Evolutionary conservation across 805 yeast species (phyloP).

Genomic region (Metschnikowia continentalis): DNA sequence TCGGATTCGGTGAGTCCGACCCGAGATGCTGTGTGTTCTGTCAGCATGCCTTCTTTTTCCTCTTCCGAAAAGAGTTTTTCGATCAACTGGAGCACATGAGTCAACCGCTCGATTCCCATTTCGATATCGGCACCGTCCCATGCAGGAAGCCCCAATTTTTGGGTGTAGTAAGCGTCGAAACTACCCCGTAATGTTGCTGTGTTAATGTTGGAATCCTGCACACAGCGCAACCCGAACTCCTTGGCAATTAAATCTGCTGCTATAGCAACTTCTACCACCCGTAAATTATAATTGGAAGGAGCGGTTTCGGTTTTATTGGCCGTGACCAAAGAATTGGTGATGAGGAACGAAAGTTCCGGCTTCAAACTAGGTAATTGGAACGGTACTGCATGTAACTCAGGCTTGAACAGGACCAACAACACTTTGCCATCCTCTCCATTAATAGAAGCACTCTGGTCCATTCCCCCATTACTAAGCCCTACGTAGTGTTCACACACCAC

Average conservation of each 20-base stretch:
- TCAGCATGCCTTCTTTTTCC: slow-evolving; percentile 46
- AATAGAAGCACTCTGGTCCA: slow-evolving; percentile 73
- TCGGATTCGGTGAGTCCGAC: slow-evolving; percentile 42
- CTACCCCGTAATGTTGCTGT: slow-evolving; percentile 66
- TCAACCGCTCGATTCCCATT: slow-evolving; percentile 38
- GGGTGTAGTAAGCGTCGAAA: slow-evolving; percentile 46
- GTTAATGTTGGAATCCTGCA: slow-evolving; percentile 46
- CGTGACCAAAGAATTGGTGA: slow-evolving; percentile 58
- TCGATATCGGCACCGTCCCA: slow-evolving; percentile 48
- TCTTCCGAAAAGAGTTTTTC: slow-evolving; percentile 35
- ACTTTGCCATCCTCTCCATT: slow-evolving; percentile 59
- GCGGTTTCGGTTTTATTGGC: slow-evolving; percentile 69
- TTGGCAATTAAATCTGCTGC: slow-evolving; percentile 59
- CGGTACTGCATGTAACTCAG: slow-evolving; percentile 51
- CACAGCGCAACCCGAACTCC: slow-evolving; percentile 39
- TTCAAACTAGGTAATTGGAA: slow-evolving; percentile 47
- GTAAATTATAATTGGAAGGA: slow-evolving; percentile 61
- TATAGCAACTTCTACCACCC: slow-evolving; percentile 70
- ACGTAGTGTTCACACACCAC: slow-evolving; percentile 65
- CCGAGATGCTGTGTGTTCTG: slow-evolving; percentile 42
- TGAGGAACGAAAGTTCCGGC: slow-evolving; percentile 48
- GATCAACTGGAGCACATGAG: slow-evolving; percentile 38
- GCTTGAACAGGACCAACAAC: slow-evolving; percentile 56
- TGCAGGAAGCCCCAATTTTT: slow-evolving; percentile 22
- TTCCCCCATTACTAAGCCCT: slow-evolving; percentile 76